Evolutionary conservation across 2,329 filamentous ascomycete genomes (phyloP), one percentile per base, ranked within the genome.

Genomic region (Apiospora kogelbergensis): DNA sequence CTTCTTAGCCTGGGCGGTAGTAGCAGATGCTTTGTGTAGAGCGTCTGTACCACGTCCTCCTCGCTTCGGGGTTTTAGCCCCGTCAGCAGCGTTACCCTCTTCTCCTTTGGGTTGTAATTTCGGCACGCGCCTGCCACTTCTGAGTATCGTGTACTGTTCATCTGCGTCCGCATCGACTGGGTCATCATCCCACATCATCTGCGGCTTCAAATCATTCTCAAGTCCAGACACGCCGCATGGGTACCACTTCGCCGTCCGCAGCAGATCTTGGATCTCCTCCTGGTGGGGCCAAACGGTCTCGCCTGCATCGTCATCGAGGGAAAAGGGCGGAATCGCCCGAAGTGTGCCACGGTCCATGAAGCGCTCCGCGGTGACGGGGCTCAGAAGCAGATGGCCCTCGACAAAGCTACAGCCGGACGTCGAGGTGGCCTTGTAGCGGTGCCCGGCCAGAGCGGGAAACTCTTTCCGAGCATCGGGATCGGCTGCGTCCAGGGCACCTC

Each of bases 301-400:
- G 17, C 20, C 7, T 0, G 24, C 13, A 0, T 13, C 30, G 1
- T 22, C 15, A 7, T 33, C 15, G 10, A 20, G 53, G 30, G 3
- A 57, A 7, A 30, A 40, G 45, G 17, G 65, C 53, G 40, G 40
- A 5, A 42, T 42, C 13, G n/a, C 44, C 17, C 2, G 64, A 5
- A 74, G 22, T 13, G 69, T 73, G 40, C 69, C 73, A 11, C 71
- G 71, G 1, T 33, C 65, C 2, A 74, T 71, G 46, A 73, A 72
- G 7, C 72, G 71, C 48, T 71, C 72, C 1, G 71, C 73, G 0
- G 69, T 70, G 15, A 42, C n/a, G 6, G 73, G 71, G 11, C 71
- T 73, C 6, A 74, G 68, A 22, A 26, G 60, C 10, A 22, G 37
- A 22, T 72, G 73, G 1, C 69, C 72, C 30, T 73, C 72, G 10